A percentile compares a stretch with the other conserved stretches of the same genome.
Conservation (phyloP, 805 yeast genomes). For the Starmerella floricola region DNA sequence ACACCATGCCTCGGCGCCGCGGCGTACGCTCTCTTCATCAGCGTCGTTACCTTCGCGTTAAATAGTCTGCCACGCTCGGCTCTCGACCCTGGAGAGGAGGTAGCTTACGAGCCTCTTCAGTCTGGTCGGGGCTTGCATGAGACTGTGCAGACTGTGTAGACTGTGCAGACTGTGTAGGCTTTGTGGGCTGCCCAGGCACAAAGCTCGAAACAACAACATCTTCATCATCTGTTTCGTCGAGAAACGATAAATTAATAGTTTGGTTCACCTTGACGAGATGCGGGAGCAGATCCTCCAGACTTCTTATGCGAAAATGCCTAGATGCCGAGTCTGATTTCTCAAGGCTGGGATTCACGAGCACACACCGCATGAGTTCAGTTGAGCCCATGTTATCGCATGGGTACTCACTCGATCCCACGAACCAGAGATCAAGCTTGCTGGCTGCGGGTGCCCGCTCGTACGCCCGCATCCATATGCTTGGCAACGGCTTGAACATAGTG, state of each 20-base stretch:
- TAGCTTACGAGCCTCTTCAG: too few relatives aligned
- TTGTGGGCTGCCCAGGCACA: too few relatives aligned
- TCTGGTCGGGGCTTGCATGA: too few relatives aligned
- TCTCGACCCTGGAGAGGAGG: slow-evolving; percentile 5
- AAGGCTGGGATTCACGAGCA: slow-evolving; percentile 8
- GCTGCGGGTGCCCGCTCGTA: slow-evolving; percentile 15
- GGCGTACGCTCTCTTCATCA: neutral
- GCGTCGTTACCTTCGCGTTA: neutral
- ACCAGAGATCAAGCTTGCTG: slow-evolving; percentile 19
- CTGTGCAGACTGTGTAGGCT: too few relatives aligned
- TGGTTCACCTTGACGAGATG: neutral
- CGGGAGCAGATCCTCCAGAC: slow-evolving; percentile 1
- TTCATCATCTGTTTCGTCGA: slow-evolving; percentile 1
- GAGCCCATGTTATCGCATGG: slow-evolving; percentile 20
- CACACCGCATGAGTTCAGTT: slow-evolving; percentile 9
- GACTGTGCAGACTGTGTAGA: too few relatives aligned
- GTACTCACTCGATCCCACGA: slow-evolving; percentile 18
- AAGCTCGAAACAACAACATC: slow-evolving; percentile 1
- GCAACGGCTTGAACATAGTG: slow-evolving; percentile 23
- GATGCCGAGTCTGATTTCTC: slow-evolving; percentile 3
- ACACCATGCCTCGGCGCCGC: neutral
- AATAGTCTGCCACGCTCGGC: slow-evolving; percentile 1
- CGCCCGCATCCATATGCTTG: slow-evolving; percentile 22
- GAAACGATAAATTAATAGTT: neutral
- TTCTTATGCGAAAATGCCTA: slow-evolving; percentile 4